Percentiles rank a stretch among this genome's conserved stretches.
phyloP scores from a whole-genome alignment of 352 stramenopile genomes.

The Pythium brachiatum region DNA sequence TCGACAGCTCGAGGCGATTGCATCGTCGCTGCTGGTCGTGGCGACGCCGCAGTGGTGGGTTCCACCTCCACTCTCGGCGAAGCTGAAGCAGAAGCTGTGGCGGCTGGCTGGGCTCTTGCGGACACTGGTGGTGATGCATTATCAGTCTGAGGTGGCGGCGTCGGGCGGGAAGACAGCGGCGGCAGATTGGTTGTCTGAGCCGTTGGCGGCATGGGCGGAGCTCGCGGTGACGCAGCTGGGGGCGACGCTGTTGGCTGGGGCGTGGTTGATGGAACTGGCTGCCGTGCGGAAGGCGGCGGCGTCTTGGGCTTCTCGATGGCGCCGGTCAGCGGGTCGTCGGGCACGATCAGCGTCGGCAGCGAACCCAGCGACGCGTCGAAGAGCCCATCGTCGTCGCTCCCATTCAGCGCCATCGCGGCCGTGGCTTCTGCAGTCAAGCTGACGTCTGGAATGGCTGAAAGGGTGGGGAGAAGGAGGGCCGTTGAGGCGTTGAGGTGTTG shows the following conservation, averaged over 20 bases:
- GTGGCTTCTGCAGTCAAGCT: too few species aligned
- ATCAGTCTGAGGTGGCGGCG: not conserved
- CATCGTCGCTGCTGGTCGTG: too few species aligned
- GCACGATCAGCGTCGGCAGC: constrained; percentile 65
- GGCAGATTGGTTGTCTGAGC: not conserved
- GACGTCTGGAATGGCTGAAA: too few species aligned
- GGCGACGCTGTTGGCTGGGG: not conserved
- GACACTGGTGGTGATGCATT: not conserved
- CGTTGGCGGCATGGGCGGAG: not conserved
- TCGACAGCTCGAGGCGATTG: too few species aligned
- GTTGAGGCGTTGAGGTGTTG: too few species aligned
- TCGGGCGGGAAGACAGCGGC: not conserved
- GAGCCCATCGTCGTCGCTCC: constrained; percentile 2
- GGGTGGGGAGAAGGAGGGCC: too few species aligned
- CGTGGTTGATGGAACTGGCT: not conserved
- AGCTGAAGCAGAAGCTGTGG: not conserved
- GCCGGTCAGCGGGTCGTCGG: constrained; percentile 60
- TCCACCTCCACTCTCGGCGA: not conserved
- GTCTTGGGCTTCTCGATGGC: constrained; percentile 67
- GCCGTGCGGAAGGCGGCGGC: constrained; percentile 15
- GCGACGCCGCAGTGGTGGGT: not conserved
- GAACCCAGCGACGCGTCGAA: constrained; percentile 33
- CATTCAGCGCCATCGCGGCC: constrained; percentile 11
- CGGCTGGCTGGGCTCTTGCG: not conserved
- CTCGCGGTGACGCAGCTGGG: constrained; percentile 3